Evolutionary conservation across 2,329 filamentous ascomycete species (phyloP), one percentile per base, ranked within the genome.

Genomic region (Ceratocystis colombiana): DNA sequence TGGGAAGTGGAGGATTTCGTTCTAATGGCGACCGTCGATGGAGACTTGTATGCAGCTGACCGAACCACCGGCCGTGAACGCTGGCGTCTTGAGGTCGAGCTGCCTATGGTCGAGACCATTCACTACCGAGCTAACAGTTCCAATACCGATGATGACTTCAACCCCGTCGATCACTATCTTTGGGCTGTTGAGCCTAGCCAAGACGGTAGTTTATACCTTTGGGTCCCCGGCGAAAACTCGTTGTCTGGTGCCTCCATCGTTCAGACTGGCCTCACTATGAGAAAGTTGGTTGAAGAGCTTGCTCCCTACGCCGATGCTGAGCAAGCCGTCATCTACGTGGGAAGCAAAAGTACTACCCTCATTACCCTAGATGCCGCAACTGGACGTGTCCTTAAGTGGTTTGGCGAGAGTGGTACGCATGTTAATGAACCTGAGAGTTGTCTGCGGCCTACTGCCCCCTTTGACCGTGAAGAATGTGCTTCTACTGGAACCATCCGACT

Each of bases 1-100:
- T 97, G 93, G 93, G 90, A 96, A 88, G 92, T 96, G 79, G 93
- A 97, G 89, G 92, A 97, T 82, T 96, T 96, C 84, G 89, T 97
- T 80, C 90, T 99, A 82, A 82, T 99, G 88, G 93, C 94, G 89
- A 97, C 94, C 84, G 89, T 97, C 85, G 92, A 97, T 82, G 94
- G 94, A 82, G 89, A 90, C 75, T 85, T 97, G 73, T 89, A 96
- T 79, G 92, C 93, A 75, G 86, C 86, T 76, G 90, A 96, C 79
- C 85, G 94, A 73, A 88, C 87, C 74, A 94, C 88, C 64, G 94
- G 94, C 71, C 82, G 87, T 69, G 82, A 88, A 71, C 88, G 87
- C 74, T 97, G 94, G 94, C 87, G 88, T 73, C 82, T 96, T 69
- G 85, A 90, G 75, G 85, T 88, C 68, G 88, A 90, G 71, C 85